Base-by-base conservation (phyloP, 2,329 filamentous ascomycete genomes). In the Sarocladiaceae sp. region DNA sequence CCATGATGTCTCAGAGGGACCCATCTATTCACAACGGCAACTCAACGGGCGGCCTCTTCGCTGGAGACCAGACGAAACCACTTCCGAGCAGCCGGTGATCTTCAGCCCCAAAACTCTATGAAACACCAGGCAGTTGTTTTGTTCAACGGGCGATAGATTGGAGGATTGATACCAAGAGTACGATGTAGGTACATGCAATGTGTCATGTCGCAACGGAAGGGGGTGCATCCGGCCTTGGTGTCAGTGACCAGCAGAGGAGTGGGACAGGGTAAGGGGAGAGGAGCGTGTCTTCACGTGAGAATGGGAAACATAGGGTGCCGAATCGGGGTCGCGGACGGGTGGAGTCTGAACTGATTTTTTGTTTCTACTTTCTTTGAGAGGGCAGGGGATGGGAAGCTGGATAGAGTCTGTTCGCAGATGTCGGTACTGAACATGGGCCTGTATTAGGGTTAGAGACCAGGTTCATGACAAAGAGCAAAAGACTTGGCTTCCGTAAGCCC, bases 151-250 rank as follows among this genome's bases (percentile, higher is more conserved):
- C 11, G 35, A n/a, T 20, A 42, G 37, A 42, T 42, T 42, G 7
- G 17, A 42, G 37, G 37, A 42, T 6, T n/a, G 22, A 15, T 10
- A 20, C 17, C 37, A 42, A 20, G n/a, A n/a, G n/a, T n/a, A n/a
- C n/a, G n/a, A n/a, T n/a, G n/a, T n/a, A n/a, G n/a, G n/a, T n/a
- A n/a, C n/a, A n/a, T n/a, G 15, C 35, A n/a, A 15, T 44, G 44
- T 48, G 44, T 48, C 44, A 48, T 48, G 44, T 48, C 13, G 13
- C 22, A 33, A 48, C 44, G 44, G 44, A 48, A 48, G 26, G 44
- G 3, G 44, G 18, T 17, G 18, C 44, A 48, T 48, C 44, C 44
- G 44, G 44, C 22, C 20, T 17, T n/a, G 37, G 23, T 4, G 12
- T 15, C 13, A n/a, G 6, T 36, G 33, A 8, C n/a, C n/a, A n/a